A percentile compares a stretch with the other conserved stretches of the same genome.
Evolutionary conservation across 192 early-diverging fungal genomes (phyloP).

Genomic region (Linnemannia exigua): DNA sequence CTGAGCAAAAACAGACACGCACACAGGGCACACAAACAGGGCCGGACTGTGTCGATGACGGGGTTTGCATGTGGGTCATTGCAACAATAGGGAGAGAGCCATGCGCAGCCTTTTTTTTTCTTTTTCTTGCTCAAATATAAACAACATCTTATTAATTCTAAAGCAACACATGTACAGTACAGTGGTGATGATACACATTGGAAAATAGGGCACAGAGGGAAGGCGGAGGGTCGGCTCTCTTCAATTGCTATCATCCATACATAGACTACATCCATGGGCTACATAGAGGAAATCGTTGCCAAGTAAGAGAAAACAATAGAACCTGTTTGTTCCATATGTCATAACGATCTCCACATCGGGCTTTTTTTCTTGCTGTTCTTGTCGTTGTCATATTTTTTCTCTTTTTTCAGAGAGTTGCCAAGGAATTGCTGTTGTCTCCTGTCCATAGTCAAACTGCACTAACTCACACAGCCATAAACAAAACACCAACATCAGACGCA

Average conservation of each 20-base stretch:
- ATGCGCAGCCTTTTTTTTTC: neutral
- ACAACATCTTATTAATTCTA: neutral
- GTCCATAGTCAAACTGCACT: neutral
- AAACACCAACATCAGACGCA: neutral
- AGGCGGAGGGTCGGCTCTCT: too few relatives aligned
- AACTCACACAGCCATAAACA: neutral
- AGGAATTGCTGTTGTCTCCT: neutral
- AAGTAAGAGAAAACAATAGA: neutral
- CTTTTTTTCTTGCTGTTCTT: neutral
- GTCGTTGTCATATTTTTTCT: neutral
- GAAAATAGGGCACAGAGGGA: too few relatives aligned
- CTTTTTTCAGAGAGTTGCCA: neutral
- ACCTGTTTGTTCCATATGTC: neutral
- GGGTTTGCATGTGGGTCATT: neutral
- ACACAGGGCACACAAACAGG: neutral
- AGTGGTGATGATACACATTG: neutral
- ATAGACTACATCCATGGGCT: too few relatives aligned
- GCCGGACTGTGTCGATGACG: neutral
- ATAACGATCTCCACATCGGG: neutral
- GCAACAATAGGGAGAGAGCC: neutral
- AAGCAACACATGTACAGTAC: neutral
- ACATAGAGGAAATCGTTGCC: neutral
- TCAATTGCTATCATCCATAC: too few relatives aligned
- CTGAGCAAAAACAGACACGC: neutral
- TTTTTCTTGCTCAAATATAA: neutral